phyloP scores from a whole-genome alignment of 73 alveolate species.

The Symbiodinium natans region DNA sequence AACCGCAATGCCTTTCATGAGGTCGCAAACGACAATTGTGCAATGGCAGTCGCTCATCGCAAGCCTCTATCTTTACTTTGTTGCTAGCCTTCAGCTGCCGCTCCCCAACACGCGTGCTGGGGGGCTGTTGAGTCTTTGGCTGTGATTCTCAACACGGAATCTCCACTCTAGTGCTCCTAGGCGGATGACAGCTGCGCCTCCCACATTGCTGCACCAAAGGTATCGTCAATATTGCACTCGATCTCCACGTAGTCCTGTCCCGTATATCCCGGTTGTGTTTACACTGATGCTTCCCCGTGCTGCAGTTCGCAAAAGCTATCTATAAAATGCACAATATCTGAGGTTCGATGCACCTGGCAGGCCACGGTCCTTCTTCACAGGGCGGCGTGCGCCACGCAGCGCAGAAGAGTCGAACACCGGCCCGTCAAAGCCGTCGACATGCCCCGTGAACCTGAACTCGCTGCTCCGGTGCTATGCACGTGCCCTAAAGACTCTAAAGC shows the following conservation, averaged over 20 bases:
- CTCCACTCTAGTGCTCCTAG: too few relatives aligned
- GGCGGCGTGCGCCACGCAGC: conserved; percentile 12
- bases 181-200: too few relatives aligned
- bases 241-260: conserved; percentile 73
- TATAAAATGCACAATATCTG: background rate
- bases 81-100: too few relatives aligned
- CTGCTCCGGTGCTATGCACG: background rate
- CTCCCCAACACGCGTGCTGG: too few relatives aligned
- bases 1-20: conserved; percentile 20
- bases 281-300: too few relatives aligned
- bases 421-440: conserved; percentile 51
- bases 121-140: too few relatives aligned
- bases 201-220: conserved; percentile 79
- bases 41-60: too few relatives aligned
- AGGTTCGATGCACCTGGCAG: background rate
- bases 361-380: conserved; percentile 31
- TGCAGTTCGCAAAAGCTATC: background rate
- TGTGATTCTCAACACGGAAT: too few relatives aligned
- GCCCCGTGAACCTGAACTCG: conserved; percentile 28
- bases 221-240: conserved; percentile 16
- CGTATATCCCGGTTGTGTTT: too few relatives aligned
- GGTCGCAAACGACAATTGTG: too few relatives aligned
- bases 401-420: conserved; percentile 87
- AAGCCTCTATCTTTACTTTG: too few relatives aligned
- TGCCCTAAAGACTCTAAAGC: background rate